Conservation (phyloP, 148 eudicot genomes). For the Arctostaphylos glauca region DNA sequence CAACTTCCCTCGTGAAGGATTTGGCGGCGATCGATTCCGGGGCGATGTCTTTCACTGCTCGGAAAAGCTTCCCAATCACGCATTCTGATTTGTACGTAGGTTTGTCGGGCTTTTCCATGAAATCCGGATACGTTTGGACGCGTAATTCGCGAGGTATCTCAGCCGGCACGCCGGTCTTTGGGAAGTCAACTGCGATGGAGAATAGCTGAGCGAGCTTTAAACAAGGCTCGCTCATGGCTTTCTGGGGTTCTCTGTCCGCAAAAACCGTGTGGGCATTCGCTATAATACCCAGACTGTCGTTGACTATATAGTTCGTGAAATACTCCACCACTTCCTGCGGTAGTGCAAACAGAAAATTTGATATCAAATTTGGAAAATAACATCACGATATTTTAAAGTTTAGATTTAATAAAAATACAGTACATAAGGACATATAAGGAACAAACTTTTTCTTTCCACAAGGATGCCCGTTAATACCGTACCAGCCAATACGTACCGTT, state of each 20-base stretch:
- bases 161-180: constrained; percentile 64
- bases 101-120: constrained; percentile 59
- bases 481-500: too few species aligned
- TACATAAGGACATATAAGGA: neutral
- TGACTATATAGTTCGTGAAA: constrained; percentile 53
- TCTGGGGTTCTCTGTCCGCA: constrained; percentile 37
- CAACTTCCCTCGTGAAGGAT: constrained; percentile 40
- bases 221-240: constrained; percentile 52
- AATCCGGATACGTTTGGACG: constrained; percentile 64
- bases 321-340: constrained; percentile 59
- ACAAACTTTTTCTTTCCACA: neutral
- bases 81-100: constrained; percentile 30
- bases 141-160: constrained; percentile 43
- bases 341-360: neutral
- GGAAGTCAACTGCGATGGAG: constrained; percentile 65
- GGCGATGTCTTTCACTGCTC: constrained; percentile 41
- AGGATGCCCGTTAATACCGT: neutral
- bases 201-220: constrained; percentile 48
- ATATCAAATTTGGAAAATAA: neutral
- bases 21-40: constrained; percentile 19
- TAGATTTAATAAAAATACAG: neutral
- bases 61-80: constrained; percentile 51
- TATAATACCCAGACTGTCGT: constrained; percentile 62
- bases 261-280: constrained; percentile 61
- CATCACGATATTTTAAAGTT: neutral